Evolutionary conservation across 176 grass and related monocot genomes (phyloP), one percentile per base, ranked within the genome.

Genomic region (Lolium multiflorum): DNA sequence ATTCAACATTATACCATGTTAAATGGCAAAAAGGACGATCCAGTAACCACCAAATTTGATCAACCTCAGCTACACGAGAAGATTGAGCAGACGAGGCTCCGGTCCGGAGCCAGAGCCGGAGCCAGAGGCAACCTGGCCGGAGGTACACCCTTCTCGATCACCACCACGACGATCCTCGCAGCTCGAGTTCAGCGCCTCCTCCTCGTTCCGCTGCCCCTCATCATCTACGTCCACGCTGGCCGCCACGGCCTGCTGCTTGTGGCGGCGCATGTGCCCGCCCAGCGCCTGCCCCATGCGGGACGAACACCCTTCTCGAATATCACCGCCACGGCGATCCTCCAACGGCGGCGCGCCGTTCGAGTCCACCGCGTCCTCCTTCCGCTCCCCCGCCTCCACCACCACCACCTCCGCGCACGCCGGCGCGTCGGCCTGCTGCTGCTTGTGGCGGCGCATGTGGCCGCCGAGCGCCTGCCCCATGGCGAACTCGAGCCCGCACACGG

Each of bases 401-500:
- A 48, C 41, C 43, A 15, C 43, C 55, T 47, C 66, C 47, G 39
- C 49, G 49, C 16, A 21, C 5, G 10, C 9, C 44, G 11, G 77
- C 14, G 59, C 1, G 1, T 49, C 43, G 43, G n/a, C 38, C 43
- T 7, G n/a, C 57, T 7, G n/a, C 57, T 25, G 59, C 63, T 31
- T 81, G 44, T 81, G 61, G 5, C 61, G 79, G 79, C 78, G 88
- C 93, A 95, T 95, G 86, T 95, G 93, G 0, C 93, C 93, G 15
- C 93, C 93, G 3, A 95, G 87, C 54, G 91, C 90, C 83, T 95
- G 93, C 8, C 93, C 93, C 88, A 89, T 87, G 69, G 88, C 11
- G 86, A 95, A 95, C 89, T 91, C 91, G 77, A 91, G 87, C 11
- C 89, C 93, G 74, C 93, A 95, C 60, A 93, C 83, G 57, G 71